Conservation (phyloP, 768 basidiomycete species). For the Lactarius quietus region DNA sequence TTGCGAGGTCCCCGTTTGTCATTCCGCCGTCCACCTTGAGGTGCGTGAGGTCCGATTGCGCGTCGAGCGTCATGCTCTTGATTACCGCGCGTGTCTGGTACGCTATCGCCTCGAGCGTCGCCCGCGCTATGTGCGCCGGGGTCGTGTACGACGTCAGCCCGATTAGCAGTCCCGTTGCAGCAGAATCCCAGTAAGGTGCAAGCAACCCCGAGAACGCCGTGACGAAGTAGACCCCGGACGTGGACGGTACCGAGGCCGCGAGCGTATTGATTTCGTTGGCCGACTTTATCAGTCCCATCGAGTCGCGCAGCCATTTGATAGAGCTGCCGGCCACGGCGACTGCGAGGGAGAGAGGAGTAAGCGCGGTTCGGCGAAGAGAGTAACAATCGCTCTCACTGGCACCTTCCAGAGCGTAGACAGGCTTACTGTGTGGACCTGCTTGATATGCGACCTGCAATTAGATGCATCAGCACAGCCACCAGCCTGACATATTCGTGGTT, state of each 20-base stretch:
- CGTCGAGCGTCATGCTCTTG: constrained; percentile 92
- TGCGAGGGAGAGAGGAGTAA: constrained; percentile 29
- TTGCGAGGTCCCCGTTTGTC: constrained; percentile 89
- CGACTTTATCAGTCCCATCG: constrained; percentile 75
- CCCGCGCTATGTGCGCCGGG: constrained; percentile 89
- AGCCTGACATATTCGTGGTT: not conserved
- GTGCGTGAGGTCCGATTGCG: constrained; percentile 70
- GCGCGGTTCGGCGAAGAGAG: no score
- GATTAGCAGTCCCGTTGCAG: constrained; percentile 82
- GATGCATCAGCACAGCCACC: not conserved
- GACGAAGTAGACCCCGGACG: constrained; percentile 93
- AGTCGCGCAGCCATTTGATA: constrained; percentile 95
- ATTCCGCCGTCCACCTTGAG: constrained; percentile 98
- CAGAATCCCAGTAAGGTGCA: constrained; percentile 97
- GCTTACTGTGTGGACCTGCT: constrained; percentile 69
- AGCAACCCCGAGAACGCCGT: constrained; percentile 95
- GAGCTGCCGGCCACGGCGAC: constrained; percentile 95
- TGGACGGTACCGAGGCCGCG: constrained; percentile 68
- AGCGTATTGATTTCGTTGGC: constrained; percentile 84
- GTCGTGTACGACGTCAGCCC: constrained; percentile 87
- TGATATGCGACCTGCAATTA: constrained; percentile 76
- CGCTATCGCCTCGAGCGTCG: constrained; percentile 93
- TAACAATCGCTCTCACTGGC: constrained; percentile 69
- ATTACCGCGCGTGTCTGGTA: constrained; percentile 95
- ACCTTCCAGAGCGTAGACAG: constrained; percentile 93